These are phyloP conservation scores for Leishmania braziliensis DNA, from an alignment of 208 protist species.

Conservation along the genomic window DNA sequence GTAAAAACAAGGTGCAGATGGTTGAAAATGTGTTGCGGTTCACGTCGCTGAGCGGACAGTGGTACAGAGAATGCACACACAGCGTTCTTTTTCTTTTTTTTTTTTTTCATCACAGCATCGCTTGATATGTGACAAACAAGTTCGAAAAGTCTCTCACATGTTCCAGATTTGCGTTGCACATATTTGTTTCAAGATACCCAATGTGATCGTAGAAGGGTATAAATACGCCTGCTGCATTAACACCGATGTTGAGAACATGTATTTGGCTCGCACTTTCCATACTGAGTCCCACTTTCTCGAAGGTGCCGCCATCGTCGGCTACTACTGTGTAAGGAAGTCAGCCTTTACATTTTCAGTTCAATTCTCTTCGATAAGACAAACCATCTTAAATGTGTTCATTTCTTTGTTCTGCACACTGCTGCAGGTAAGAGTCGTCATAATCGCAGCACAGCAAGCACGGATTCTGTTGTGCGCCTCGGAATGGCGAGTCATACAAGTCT, in stretches of 20 bases:
- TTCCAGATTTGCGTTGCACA: slow-evolving; percentile 25
- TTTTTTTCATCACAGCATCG: slow-evolving; percentile 10
- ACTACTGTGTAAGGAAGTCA: not conserved
- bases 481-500: slow-evolving; percentile 23
- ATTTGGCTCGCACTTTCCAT: slow-evolving; percentile 16
- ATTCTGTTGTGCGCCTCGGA: not conserved
- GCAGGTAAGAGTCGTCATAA: slow-evolving; percentile 15
- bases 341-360: slow-evolving; percentile 27
- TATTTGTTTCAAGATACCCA: slow-evolving; percentile 38
- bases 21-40: not conserved
- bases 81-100: not conserved
- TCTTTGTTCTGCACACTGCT: slow-evolving; percentile 29
- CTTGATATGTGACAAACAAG: slow-evolving; percentile 25
- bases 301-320: not conserved
- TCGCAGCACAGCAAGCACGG: slow-evolving; percentile 35
- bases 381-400: slow-evolving; percentile 37
- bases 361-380: slow-evolving; percentile 18
- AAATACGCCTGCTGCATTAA: not conserved
- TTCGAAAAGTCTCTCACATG: slow-evolving; percentile 31
- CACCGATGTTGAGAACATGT: slow-evolving; percentile 20
- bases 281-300: slow-evolving; percentile 36
- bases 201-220: slow-evolving; percentile 32
- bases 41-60: not conserved
- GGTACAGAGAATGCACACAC: not conserved
- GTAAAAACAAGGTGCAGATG: slow-evolving; percentile 41